phyloP scores from a whole-genome alignment of 495 filamentous ascomycete genomes.

The Choiromyces venosus region DNA sequence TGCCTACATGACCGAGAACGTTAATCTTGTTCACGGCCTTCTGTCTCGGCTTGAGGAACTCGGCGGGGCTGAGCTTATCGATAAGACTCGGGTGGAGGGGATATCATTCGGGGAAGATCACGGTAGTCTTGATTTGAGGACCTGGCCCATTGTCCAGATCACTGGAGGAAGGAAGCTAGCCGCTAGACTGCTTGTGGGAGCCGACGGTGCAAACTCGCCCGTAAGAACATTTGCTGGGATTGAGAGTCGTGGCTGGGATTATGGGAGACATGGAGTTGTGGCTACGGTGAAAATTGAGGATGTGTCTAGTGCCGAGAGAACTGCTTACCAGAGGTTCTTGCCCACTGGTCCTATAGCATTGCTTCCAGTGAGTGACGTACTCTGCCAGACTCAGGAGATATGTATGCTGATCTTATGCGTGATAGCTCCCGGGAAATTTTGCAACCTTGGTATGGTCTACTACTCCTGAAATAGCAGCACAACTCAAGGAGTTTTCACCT shows the following conservation, averaged over 20 bases:
- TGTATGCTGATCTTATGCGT: conserved; percentile 5
- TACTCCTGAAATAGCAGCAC: conserved; percentile 65
- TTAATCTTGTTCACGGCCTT: conserved; percentile 74
- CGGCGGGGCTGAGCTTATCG: conserved; percentile 62
- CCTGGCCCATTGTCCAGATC: conserved; percentile 79
- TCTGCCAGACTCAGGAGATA: not conserved
- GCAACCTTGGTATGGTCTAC: conserved; percentile 93
- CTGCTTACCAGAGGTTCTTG: conserved; percentile 91
- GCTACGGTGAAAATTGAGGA: conserved; percentile 70
- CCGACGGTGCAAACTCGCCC: conserved; percentile 90
- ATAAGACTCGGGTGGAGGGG: conserved; percentile 65
- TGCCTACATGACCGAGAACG: conserved; percentile 94
- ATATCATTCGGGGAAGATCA: conserved; percentile 69
- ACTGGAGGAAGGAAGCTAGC: conserved; percentile 57
- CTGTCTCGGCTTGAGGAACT: conserved; percentile 64
- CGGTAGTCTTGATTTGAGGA: conserved; percentile 65
- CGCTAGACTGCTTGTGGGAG: conserved; percentile 81
- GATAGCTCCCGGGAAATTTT: conserved; percentile 65
- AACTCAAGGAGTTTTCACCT: conserved; percentile 66
- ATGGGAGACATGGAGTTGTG: conserved; percentile 81
- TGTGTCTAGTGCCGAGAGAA: conserved; percentile 56
- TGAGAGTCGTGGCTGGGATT: conserved; percentile 83
- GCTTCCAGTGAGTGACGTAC: conserved; percentile 53
- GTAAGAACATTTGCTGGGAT: conserved; percentile 88
- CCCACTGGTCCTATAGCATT: conserved; percentile 87